phyloP scores from a whole-genome alignment of 805 yeast species.

The Candida gorgasii region DNA sequence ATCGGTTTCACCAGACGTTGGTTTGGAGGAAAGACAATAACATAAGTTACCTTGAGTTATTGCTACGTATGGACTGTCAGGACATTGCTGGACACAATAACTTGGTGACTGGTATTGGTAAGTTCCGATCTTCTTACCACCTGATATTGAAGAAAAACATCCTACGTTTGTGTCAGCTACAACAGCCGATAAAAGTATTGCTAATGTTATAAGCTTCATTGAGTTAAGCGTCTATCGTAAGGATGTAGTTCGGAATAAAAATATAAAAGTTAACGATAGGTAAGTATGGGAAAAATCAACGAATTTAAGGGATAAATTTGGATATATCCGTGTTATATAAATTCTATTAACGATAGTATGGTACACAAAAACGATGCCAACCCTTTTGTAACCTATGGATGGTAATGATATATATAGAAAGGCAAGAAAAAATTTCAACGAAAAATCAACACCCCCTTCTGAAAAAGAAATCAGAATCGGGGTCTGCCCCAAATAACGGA shows the following conservation, averaged over 20 bases:
- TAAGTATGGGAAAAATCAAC: too few relatives aligned
- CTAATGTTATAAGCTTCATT: conserved; percentile 6
- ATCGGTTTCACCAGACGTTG: conserved; percentile 19
- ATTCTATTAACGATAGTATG: neutral
- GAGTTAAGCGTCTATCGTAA: neutral
- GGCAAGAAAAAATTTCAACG: conserved; percentile 7
- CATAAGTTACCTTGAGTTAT: conserved; percentile 37
- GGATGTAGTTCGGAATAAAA: too few relatives aligned
- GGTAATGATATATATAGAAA: conserved; percentile 1
- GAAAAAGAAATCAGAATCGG: conserved; percentile 5
- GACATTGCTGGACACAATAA: conserved; percentile 31
- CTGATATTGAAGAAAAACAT: conserved; percentile 32
- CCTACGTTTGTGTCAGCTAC: conserved; percentile 19
- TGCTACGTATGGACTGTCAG: conserved; percentile 39
- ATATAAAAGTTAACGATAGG: too few relatives aligned
- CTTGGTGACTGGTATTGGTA: conserved; percentile 29
- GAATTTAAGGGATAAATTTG: neutral
- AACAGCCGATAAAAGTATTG: conserved; percentile 1
- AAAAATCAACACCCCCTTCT: conserved; percentile 8
- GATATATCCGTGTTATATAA: neutral
- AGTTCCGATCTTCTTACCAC: conserved; percentile 24
- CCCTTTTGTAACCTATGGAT: neutral
- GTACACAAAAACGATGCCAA: neutral
- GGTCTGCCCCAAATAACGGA: conserved; percentile 1
- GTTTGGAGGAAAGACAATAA: conserved; percentile 36